Conservation (phyloP, 108 stramenopile genomes). For the Skeletonema grethae region DNA sequence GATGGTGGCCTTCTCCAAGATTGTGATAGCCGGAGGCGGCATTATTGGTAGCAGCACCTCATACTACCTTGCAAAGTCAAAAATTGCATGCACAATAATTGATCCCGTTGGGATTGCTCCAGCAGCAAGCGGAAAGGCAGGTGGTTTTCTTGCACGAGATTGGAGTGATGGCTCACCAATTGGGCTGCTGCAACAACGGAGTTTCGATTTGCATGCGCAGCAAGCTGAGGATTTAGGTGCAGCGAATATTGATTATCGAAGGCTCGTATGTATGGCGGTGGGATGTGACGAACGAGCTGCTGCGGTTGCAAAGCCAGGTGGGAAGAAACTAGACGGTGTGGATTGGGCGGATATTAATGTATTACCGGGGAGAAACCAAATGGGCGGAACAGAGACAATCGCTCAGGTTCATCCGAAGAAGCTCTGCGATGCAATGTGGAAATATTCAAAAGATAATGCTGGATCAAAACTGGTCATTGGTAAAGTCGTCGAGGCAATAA, state of each 20-base stretch:
- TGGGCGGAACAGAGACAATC: conserved; percentile 57
- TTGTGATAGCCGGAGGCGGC: conserved; percentile 74
- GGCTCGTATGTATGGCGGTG: conserved; percentile 58
- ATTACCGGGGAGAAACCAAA: conserved; percentile 24
- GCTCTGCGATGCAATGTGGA: conserved; percentile 53
- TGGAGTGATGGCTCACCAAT: conserved; percentile 67
- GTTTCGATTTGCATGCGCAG: conserved; percentile 73
- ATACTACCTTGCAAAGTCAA: conserved; percentile 57
- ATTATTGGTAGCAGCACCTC: conserved; percentile 62
- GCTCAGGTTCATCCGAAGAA: conserved; percentile 65
- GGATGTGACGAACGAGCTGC: conserved; percentile 20
- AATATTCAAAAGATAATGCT: conserved; percentile 29
- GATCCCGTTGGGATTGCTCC: conserved; percentile 66
- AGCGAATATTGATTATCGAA: conserved; percentile 53
- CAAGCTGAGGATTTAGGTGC: conserved; percentile 61
- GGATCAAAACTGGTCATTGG: conserved; percentile 51
- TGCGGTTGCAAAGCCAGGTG: conserved; percentile 28
- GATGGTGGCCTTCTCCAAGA: conserved; percentile 44
- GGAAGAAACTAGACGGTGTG: conserved; percentile 44
- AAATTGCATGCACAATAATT: conserved; percentile 43
- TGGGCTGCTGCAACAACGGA: conserved; percentile 50
- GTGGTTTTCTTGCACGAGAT: conserved; percentile 79
- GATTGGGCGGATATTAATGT: conserved; percentile 62
- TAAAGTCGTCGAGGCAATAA: conserved; percentile 34
- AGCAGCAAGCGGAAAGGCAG: conserved; percentile 73